Conservation (phyloP, 2,329 filamentous ascomycete species). For the Penicillium expansum region DNA sequence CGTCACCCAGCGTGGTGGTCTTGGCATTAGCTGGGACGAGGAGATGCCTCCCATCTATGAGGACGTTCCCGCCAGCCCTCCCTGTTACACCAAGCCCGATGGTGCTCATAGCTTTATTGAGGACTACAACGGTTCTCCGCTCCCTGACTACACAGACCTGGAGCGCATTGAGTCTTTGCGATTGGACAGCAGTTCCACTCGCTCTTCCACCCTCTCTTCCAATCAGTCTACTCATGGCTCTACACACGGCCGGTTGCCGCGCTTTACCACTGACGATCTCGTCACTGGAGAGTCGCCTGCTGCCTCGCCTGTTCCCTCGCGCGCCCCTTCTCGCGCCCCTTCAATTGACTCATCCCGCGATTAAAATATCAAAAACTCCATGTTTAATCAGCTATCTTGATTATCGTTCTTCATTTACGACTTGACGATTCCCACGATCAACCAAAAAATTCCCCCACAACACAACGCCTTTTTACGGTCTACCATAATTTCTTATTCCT, state of each 20-base stretch:
- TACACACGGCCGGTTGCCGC: conserved; percentile 21
- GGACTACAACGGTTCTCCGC: conserved; percentile 47
- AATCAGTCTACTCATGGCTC: conserved; percentile 12
- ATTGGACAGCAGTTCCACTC: conserved; percentile 33
- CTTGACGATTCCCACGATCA: conserved; percentile 8
- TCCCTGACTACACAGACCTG: conserved; percentile 48
- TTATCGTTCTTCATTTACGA: conserved; percentile 4
- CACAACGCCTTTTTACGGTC: background rate
- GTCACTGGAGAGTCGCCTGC: conserved; percentile 19
- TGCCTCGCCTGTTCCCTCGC: conserved; percentile 18
- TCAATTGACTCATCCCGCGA: conserved; percentile 20
- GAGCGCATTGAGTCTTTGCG: conserved; percentile 43
- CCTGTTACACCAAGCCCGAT: conserved; percentile 57
- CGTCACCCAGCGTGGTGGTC: conserved; percentile 77
- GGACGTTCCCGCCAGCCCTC: conserved; percentile 84
- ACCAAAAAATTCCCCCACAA: background rate
- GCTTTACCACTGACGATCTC: conserved; percentile 36
- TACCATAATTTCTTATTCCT: background rate
- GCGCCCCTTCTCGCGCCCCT: conserved; percentile 17
- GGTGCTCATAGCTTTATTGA: conserved; percentile 43
- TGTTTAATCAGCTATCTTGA: conserved; percentile 1
- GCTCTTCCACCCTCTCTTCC: conserved; percentile 33
- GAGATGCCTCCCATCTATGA: conserved; percentile 92
- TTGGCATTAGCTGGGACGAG: conserved; percentile 96
- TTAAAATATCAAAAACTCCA: conserved; percentile 6